A percentile compares a stretch with the other conserved stretches of the same genome.
Evolutionary conservation across 176 grass and related monocot genomes (phyloP).

Genomic region (Cenchrus purpureus): DNA sequence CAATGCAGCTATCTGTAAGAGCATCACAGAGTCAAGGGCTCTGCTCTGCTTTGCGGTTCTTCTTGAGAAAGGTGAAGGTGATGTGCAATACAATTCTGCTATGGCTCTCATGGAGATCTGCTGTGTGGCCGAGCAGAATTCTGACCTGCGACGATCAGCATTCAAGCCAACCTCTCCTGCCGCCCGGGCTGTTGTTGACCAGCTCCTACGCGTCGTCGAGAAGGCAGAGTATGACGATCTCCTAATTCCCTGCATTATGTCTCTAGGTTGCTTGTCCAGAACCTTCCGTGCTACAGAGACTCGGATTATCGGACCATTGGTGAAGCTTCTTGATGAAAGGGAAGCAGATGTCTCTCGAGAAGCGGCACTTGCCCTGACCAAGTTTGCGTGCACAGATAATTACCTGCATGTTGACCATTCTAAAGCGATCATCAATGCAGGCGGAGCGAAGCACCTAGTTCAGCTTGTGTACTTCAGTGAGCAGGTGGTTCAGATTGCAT

Average conservation of each 20-base stretch:
- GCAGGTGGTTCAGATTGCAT: conserved; percentile 78
- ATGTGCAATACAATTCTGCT: conserved; percentile 84
- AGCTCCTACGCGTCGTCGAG: conserved; percentile 79
- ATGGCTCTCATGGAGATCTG: conserved; percentile 99
- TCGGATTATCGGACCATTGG: conserved; percentile 82
- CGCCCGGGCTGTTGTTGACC: conserved; percentile 88
- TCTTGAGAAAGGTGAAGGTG: conserved; percentile 78
- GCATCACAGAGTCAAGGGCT: conserved; percentile 94
- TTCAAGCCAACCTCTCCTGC: conserved; percentile 93
- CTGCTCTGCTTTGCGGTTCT: conserved; percentile 91
- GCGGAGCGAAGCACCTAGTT: conserved; percentile 85
- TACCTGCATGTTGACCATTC: conserved; percentile 89
- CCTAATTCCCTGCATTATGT: conserved; percentile 80
- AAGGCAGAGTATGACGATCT: conserved; percentile 94
- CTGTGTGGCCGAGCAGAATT: conserved; percentile 73
- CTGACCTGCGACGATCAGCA: conserved; percentile 72
- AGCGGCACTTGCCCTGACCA: conserved; percentile 66
- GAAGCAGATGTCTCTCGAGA: conserved; percentile 75
- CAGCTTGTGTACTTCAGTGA: conserved; percentile 95
- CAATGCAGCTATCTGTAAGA: conserved; percentile 87
- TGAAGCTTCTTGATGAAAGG: conserved; percentile 86
- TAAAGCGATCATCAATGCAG: conserved; percentile 77
- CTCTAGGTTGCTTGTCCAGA: conserved; percentile 87
- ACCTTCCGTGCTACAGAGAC: conserved; percentile 98
- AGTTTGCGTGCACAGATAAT: conserved; percentile 79